Conservation (phyloP, 176 grass and related monocot genomes). For the Miscanthus lutarioriparius region DNA sequence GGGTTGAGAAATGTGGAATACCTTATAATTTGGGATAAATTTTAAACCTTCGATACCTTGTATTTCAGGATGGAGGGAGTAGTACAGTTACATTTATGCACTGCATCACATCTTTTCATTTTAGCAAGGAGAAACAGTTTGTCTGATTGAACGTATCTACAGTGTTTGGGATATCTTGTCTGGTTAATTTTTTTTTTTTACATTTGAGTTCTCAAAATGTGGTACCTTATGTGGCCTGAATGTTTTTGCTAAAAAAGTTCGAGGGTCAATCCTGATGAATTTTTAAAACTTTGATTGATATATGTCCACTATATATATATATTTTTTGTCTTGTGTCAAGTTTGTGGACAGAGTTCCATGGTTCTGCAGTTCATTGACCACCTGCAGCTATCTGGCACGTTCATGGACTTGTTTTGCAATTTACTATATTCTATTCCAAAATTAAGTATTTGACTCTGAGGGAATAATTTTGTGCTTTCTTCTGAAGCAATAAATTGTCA, state of each 20-base stretch:
- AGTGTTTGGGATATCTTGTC: neutral
- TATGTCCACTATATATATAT: neutral
- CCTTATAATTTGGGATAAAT: neutral
- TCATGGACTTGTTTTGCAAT: neutral
- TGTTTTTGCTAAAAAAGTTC: neutral
- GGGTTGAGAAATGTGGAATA: neutral
- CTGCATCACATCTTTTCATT: neutral
- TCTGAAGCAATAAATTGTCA: slow-evolving; percentile 20
- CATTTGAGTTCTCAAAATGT: slow-evolving; percentile 1
- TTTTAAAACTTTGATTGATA: slow-evolving; percentile 1
- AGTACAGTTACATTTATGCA: neutral
- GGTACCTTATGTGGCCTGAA: neutral
- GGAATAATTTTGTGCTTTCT: slow-evolving; percentile 14
- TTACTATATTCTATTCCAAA: neutral
- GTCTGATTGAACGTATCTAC: slow-evolving; percentile 13
- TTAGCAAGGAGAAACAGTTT: neutral
- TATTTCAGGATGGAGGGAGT: neutral
- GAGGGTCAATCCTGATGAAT: neutral
- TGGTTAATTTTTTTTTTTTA: neutral
- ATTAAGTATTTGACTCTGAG: neutral
- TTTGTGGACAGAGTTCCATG: neutral
- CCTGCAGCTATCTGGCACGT: neutral
- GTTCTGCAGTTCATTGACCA: neutral
- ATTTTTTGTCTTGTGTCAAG: neutral
- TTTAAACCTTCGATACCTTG: neutral